These are phyloP conservation scores for Exophiala viscosa DNA, from an alignment of 2,329 filamentous ascomycete species.

Conservation along the genomic window DNA sequence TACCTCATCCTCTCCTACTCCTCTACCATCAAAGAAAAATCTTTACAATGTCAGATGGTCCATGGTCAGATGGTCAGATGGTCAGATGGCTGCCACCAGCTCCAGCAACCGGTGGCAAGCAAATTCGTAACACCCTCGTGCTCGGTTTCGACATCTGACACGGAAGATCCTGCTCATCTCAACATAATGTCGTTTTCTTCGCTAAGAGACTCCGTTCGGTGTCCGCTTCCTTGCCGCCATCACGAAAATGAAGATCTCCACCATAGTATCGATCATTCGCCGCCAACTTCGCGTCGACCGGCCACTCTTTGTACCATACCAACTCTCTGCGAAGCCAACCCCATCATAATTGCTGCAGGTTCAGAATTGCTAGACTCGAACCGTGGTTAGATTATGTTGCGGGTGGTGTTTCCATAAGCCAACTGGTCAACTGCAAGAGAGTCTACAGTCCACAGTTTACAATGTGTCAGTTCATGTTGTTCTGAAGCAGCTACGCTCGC, in stretches of 20 bases:
- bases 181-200: not conserved
- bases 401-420: slow-evolving; percentile 8
- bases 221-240: slow-evolving; percentile 9
- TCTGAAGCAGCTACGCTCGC: slow-evolving; percentile 3
- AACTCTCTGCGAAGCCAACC: slow-evolving; percentile 3
- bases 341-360: slow-evolving; percentile 14
- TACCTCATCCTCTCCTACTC: not conserved
- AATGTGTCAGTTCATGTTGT: slow-evolving; percentile 2
- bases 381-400: slow-evolving; percentile 8
- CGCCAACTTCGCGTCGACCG: slow-evolving; percentile 13
- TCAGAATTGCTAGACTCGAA: slow-evolving; percentile 20
- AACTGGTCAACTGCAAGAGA: slow-evolving; percentile 8
- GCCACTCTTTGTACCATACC: slow-evolving; percentile 1
- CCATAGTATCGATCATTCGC: slow-evolving; percentile 11
- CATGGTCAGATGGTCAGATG: not conserved
- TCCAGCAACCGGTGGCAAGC: not conserved
- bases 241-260: slow-evolving; percentile 21
- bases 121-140: not conserved
- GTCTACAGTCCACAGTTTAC: slow-evolving; percentile 13
- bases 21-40: not conserved
- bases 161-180: not conserved
- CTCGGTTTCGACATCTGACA: not conserved
- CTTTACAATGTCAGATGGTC: not conserved
- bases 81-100: not conserved
- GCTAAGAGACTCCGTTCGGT: not conserved